These are phyloP conservation scores for Thermochaetoides thermophila DNA, from an alignment of 495 filamentous ascomycete species.

Conservation along the genomic window DNA sequence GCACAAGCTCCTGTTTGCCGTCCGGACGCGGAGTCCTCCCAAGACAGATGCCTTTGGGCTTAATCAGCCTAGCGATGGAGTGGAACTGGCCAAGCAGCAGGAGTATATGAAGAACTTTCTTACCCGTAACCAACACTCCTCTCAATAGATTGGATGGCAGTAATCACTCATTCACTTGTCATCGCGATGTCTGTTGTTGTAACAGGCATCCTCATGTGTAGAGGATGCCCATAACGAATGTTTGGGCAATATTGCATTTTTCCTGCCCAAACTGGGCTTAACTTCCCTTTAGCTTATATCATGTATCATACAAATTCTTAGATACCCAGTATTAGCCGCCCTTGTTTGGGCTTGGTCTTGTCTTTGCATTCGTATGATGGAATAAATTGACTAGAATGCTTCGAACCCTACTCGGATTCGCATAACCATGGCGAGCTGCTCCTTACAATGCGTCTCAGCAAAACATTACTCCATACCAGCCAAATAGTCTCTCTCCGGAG, in stretches of 20 bases:
- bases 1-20: conserved; percentile 52
- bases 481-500: too few species aligned
- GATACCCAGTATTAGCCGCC: conserved; percentile 5
- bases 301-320: conserved; percentile 18
- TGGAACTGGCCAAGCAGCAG: conserved; percentile 20
- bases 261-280: background rate
- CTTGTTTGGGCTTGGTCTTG: conserved; percentile 4
- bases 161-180: too few species aligned
- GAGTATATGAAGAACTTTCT: conserved; percentile 33
- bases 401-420: too few species aligned
- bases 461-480: too few species aligned
- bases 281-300: background rate
- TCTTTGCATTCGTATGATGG: conserved; percentile 1
- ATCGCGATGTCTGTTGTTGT: background rate
- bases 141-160: too few species aligned
- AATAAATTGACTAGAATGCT: conserved; percentile 3
- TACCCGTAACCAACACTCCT: conserved; percentile 10
- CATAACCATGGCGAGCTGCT: too few species aligned
- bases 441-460: too few species aligned
- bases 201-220: background rate
- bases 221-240: too few species aligned
- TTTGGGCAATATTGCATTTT: too few species aligned
- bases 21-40: conserved; percentile 49
- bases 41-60: conserved; percentile 42
- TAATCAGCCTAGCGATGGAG: conserved; percentile 15